Evolutionary conservation across 768 basidiomycete species (phyloP).

Genomic region (Galerina marginata): DNA sequence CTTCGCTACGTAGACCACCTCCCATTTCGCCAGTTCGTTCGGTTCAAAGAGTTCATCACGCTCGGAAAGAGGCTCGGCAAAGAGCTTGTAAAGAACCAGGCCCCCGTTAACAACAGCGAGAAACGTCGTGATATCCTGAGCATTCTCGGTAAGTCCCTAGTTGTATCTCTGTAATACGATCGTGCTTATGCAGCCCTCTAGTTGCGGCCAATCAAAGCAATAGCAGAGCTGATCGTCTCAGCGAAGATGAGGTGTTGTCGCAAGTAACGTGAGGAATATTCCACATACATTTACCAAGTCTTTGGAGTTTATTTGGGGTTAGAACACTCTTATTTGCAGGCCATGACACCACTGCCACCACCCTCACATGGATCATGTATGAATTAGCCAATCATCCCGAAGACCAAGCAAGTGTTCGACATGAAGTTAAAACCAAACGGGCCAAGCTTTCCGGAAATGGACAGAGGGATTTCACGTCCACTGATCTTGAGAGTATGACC

Average conservation of each 20-base stretch:
- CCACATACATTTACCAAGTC: neutral
- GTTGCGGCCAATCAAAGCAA: constrained; percentile 10
- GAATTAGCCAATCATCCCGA: constrained; percentile 6
- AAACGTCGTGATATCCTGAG: constrained; percentile 16
- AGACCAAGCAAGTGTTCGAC: constrained; percentile 3
- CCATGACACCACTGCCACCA: constrained; percentile 10
- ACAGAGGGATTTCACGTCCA: constrained; percentile 13
- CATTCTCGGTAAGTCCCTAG: constrained; percentile 3
- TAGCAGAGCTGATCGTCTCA: constrained; percentile 12
- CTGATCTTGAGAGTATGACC: constrained; percentile 12
- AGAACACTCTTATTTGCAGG: constrained; percentile 9
- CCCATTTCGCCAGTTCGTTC: constrained; percentile 16
- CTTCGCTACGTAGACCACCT: constrained; percentile 9
- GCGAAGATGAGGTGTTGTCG: constrained; percentile 15
- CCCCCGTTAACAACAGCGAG: constrained; percentile 7
- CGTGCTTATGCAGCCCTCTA: neutral
- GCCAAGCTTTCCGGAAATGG: constrained; percentile 11
- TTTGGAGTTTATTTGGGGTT: neutral
- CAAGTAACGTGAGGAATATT: constrained; percentile 12
- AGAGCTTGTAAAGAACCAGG: constrained; percentile 9
- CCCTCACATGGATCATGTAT: constrained; percentile 11
- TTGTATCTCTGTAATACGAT: neutral
- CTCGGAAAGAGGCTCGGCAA: constrained; percentile 13
- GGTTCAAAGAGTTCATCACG: constrained; percentile 13
- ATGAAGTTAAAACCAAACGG: constrained; percentile 2